Evolutionary conservation across 1,139 yeast species (phyloP), one percentile per base, ranked within the genome.

Genomic region (Spencermartinsiella ligniputridi): DNA sequence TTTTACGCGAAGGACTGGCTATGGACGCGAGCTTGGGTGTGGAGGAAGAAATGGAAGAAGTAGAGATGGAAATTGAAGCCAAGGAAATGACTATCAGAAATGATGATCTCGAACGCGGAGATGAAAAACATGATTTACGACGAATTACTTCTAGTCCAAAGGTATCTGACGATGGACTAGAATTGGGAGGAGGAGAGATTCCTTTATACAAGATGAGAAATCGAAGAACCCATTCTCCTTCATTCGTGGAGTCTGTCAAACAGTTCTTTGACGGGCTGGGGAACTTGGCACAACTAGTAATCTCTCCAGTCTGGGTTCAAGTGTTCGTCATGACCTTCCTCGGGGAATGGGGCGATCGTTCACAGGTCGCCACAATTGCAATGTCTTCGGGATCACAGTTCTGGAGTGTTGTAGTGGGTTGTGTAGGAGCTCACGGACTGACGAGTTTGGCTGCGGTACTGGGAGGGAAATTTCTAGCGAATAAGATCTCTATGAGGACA

Each of bases 311-410:
- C 13, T 92, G 96, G 90, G 84, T 90, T 55, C 97, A 92, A 69
- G 94, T 92, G 3, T 92, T 92, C 63, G 81, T 83, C 44, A 90
- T 94, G 97, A 88, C 96, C 1, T 94, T 94, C 64, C 71, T 92
- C 46, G 98, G 97, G 47, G 99, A 92, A 70, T 89, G 97, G 95
- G 99, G 99, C 41, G 99, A 92, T 66, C 81, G 98, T 60, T 89
- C 97, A 12, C 99, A 92, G 68, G 88, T 92, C 44, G 96, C 97
- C 32, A 94, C 97, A 35, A 89, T 92, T 59, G 98, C 98, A 42
- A 85, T 92, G 95, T 97, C 97, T 40, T 96, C 98, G 1, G 97
- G 97, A 33, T 82, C 89, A 32, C 87, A 89, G 64, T 92, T 88
- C 69, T 82, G 95, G 92, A 75, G 75, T 59, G 96, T 90, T 40